Evolutionary conservation across 2,329 filamentous ascomycete genomes (phyloP).

Genomic region (Rutstroemia sp.): DNA sequence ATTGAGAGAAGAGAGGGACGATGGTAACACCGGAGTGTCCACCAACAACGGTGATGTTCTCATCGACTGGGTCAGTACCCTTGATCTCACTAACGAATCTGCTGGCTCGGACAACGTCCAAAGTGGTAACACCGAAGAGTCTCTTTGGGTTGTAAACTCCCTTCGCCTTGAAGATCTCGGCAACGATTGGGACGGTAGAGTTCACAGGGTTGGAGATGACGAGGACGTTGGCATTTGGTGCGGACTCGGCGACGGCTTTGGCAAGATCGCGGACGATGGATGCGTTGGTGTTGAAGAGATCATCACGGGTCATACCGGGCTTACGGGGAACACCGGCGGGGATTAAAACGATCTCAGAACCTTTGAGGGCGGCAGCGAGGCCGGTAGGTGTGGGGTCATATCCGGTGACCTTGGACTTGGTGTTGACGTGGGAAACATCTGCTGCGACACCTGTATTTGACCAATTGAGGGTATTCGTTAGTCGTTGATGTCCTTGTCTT

Average conservation of each 20-base stretch:
- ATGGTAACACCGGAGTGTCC: constrained; percentile 98
- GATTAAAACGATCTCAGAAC: constrained; percentile 93
- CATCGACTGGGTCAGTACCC: constrained; percentile 79
- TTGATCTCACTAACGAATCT: constrained; percentile 94
- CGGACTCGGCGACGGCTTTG: constrained; percentile 77
- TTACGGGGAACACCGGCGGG: constrained; percentile 99
- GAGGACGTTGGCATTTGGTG: constrained; percentile 88
- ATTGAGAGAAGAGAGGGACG: constrained; percentile 94
- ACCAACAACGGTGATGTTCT: constrained; percentile 93
- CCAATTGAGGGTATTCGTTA: constrained; percentile 22
- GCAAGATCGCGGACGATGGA: constrained; percentile 94
- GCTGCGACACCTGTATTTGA: constrained; percentile 82
- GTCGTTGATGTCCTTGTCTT: neutral
- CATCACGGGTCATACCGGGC: constrained; percentile 98
- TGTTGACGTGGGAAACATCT: constrained; percentile 96
- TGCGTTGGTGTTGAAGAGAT: constrained; percentile 99
- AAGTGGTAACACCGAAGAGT: constrained; percentile 96
- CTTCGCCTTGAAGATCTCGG: constrained; percentile 90
- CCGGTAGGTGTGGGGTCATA: constrained; percentile 83
- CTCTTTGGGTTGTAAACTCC: constrained; percentile 91
- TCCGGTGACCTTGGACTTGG: constrained; percentile 77
- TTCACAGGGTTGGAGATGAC: constrained; percentile 99
- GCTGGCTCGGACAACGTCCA: constrained; percentile 96
- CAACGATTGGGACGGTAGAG: constrained; percentile 95
- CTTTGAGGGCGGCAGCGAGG: constrained; percentile 80